These are phyloP conservation scores for Wickerhamiella parazyma DNA, from an alignment of 805 yeast genomes.

Conservation along the genomic window DNA sequence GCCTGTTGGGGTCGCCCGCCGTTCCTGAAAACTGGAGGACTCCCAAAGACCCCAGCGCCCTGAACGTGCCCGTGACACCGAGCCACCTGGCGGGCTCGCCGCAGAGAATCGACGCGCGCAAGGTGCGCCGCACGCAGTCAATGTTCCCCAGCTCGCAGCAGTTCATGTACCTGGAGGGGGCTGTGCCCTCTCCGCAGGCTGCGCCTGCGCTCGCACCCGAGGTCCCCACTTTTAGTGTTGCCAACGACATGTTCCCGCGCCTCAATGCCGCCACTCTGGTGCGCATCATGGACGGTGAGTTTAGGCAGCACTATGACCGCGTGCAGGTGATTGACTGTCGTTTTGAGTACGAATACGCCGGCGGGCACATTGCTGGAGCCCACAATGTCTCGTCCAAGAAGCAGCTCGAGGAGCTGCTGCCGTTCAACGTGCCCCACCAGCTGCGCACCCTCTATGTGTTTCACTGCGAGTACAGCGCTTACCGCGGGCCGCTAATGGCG, in stretches of 20 bases:
- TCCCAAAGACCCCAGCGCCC: background rate
- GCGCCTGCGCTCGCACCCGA: constrained; percentile 15
- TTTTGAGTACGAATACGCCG: constrained; percentile 79
- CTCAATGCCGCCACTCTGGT: constrained; percentile 46
- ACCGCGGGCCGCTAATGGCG: constrained; percentile 92
- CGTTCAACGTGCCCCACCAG: constrained; percentile 9
- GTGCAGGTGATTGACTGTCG: constrained; percentile 70
- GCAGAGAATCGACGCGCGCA: constrained; percentile 15
- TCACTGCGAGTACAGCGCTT: constrained; percentile 90
- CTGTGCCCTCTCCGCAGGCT: constrained; percentile 13
- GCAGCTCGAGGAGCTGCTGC: constrained; percentile 47
- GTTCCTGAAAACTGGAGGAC: background rate
- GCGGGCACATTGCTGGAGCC: constrained; percentile 86
- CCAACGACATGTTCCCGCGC: constrained; percentile 55
- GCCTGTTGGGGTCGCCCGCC: background rate
- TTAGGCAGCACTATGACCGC: constrained; percentile 39
- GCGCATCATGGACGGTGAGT: constrained; percentile 43
- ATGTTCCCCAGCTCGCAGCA: constrained; percentile 51
- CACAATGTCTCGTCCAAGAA: constrained; percentile 59
- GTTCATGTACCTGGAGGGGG: constrained; percentile 27
- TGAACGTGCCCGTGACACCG: background rate
- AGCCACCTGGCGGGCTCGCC: constrained; percentile 4
- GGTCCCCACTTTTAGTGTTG: constrained; percentile 32
- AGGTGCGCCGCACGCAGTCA: constrained; percentile 51
- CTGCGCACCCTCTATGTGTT: constrained; percentile 48